Evolutionary conservation across 352 stramenopile genomes (phyloP).

Genomic region (Phytophthora quininea): DNA sequence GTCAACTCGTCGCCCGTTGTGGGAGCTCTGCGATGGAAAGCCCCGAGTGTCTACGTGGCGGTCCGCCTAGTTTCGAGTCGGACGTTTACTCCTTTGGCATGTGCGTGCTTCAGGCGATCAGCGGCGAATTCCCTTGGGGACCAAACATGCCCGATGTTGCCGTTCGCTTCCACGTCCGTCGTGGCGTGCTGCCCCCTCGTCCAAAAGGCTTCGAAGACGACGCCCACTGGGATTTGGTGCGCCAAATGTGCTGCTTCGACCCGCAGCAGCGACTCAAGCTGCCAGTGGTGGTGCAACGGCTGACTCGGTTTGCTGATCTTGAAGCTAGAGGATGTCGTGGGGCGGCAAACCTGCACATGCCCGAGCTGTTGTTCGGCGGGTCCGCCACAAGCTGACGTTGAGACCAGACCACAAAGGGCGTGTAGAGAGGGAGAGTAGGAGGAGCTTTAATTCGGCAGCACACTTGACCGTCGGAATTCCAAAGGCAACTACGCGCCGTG

Average conservation of each 20-base stretch:
- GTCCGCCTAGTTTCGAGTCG: constrained; percentile 29
- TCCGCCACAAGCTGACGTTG: constrained; percentile 22
- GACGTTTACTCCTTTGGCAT: constrained; percentile 47
- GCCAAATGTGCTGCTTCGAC: constrained; percentile 42
- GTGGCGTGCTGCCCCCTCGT: constrained; percentile 26
- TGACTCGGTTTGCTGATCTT: constrained; percentile 34
- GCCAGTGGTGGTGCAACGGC: constrained; percentile 37
- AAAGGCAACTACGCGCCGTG: too few species aligned
- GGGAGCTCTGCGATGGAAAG: constrained; percentile 36
- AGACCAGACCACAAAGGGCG: not conserved
- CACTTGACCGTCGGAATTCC: too few species aligned
- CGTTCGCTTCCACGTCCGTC: constrained; percentile 36
- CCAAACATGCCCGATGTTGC: constrained; percentile 31
- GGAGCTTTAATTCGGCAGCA: not conserved
- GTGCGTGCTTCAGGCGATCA: constrained; percentile 39
- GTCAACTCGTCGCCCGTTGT: constrained; percentile 8
- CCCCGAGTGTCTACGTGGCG: constrained; percentile 32
- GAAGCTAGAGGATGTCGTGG: constrained; percentile 29
- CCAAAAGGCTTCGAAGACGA: constrained; percentile 34
- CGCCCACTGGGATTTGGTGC: constrained; percentile 31
- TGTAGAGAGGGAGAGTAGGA: not conserved
- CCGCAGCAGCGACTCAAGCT: constrained; percentile 36
- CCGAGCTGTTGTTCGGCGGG: constrained; percentile 29
- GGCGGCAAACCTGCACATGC: constrained; percentile 22
- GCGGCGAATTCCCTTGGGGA: constrained; percentile 35